Conservation (phyloP, 1,284 basidiomycete genomes). For the Erythrobasidium hasegawianum region DNA sequence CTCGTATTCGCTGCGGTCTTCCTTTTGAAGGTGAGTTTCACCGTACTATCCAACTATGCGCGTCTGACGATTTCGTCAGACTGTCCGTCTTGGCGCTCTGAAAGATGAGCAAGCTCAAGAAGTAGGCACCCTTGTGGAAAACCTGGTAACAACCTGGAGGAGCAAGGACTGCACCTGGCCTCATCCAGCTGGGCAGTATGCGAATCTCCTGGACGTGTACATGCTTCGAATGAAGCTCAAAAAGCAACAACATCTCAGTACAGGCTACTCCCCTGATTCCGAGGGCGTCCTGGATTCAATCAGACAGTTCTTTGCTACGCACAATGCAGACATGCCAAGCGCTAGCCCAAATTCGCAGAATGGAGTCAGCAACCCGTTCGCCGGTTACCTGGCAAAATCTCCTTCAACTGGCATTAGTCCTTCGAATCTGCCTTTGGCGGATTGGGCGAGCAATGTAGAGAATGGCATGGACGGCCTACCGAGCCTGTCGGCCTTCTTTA, state of each 20-base stretch:
- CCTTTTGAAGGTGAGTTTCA: background rate
- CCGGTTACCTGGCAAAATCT: background rate
- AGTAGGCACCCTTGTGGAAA: background rate
- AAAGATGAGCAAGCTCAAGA: constrained; percentile 1
- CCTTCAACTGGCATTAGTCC: background rate
- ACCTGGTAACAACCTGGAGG: background rate
- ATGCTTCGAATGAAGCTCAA: constrained; percentile 5
- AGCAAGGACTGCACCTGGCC: background rate
- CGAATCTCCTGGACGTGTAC: background rate
- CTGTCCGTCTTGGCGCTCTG: background rate
- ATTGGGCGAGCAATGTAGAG: background rate
- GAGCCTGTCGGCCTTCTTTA: background rate
- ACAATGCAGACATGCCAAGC: background rate
- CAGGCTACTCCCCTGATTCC: background rate
- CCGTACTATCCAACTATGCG: background rate
- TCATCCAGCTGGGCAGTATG: background rate
- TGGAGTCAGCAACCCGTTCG: background rate
- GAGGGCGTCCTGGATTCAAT: background rate
- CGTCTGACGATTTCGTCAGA: background rate
- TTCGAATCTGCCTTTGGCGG: background rate
- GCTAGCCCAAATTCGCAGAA: background rate
- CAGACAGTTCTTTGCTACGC: background rate
- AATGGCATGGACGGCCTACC: constrained; percentile 1
- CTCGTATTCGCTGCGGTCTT: background rate
- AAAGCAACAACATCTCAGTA: background rate